phyloP scores from a whole-genome alignment of 192 early-diverging fungal species.

The Umbelopsis sp. region DNA sequence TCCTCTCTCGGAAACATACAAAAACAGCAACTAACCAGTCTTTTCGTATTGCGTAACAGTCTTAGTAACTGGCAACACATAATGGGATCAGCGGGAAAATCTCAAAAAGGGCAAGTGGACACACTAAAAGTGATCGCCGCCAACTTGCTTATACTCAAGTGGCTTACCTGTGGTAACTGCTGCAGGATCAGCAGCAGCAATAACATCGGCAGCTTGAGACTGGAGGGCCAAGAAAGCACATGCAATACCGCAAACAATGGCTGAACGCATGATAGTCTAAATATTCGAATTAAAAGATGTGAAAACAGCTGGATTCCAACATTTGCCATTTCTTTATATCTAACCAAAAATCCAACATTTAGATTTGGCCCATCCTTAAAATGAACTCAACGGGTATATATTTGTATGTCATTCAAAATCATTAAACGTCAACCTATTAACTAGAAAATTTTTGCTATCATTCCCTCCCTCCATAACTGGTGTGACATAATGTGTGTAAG shows the following conservation, averaged over 20 bases:
- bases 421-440: too few species aligned
- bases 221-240: constrained; percentile 6
- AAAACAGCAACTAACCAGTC: constrained; percentile 11
- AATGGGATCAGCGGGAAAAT: background rate
- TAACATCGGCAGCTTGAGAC: background rate
- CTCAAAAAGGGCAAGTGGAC: too few species aligned
- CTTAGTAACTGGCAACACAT: background rate
- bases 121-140: too few species aligned
- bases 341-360: background rate
- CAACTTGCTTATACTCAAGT: too few species aligned
- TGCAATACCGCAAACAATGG: constrained; percentile 9
- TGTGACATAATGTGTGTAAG: too few species aligned
- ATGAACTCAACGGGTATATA: background rate
- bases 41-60: constrained; percentile 14
- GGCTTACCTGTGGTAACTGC: constrained; percentile 1
- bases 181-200: background rate
- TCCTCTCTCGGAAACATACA: background rate
- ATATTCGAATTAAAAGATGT: background rate
- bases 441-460: too few species aligned
- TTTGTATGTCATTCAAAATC: too few species aligned
- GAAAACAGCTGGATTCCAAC: background rate
- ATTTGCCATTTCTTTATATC: background rate
- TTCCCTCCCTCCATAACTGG: too few species aligned
- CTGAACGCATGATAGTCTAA: background rate
- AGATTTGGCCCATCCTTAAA: constrained; percentile 18